A percentile compares a stretch with the other conserved stretches of the same genome.
These are phyloP conservation scores for Solanum aculeatissimum DNA, from an alignment of 305 asterid species.

Conservation along the genomic window DNA sequence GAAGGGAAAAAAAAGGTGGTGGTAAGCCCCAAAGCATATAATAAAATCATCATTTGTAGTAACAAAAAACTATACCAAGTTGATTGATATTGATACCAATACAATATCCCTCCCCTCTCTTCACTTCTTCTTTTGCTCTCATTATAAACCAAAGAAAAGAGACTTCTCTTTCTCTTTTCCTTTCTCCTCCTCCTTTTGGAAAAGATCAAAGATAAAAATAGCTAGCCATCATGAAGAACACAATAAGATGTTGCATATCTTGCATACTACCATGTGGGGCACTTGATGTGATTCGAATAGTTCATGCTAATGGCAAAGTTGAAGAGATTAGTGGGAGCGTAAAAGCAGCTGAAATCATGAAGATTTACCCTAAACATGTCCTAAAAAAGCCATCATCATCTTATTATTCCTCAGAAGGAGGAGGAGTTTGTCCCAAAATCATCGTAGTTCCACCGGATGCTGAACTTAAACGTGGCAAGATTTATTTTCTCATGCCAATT, in stretches of 20 bases:
- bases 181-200: background rate
- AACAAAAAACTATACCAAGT: background rate
- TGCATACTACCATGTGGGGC: constrained; percentile 96
- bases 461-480: constrained; percentile 76
- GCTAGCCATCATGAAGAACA: constrained; percentile 39
- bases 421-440: constrained; percentile 43
- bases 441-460: constrained; percentile 78
- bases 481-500: constrained; percentile 76
- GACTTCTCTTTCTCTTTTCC: constrained; percentile 1
- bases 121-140: background rate
- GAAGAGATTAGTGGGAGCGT: constrained; percentile 67
- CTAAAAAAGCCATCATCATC: constrained; percentile 66
- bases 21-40: constrained; percentile 19
- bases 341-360: constrained; percentile 68
- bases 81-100: background rate
- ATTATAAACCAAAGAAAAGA: constrained; percentile 11
- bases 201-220: background rate
- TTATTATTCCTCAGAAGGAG: constrained; percentile 28
- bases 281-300: constrained; percentile 85
- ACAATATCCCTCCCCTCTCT: background rate
- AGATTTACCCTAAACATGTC: constrained; percentile 73
- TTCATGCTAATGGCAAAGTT: constrained; percentile 78
- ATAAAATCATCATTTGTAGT: constrained; percentile 17
- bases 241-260: constrained; percentile 89
- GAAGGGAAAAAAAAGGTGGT: background rate